Evolutionary conservation across 2,329 filamentous ascomycete genomes (phyloP).

Genomic region (Penicillium vulpinum): DNA sequence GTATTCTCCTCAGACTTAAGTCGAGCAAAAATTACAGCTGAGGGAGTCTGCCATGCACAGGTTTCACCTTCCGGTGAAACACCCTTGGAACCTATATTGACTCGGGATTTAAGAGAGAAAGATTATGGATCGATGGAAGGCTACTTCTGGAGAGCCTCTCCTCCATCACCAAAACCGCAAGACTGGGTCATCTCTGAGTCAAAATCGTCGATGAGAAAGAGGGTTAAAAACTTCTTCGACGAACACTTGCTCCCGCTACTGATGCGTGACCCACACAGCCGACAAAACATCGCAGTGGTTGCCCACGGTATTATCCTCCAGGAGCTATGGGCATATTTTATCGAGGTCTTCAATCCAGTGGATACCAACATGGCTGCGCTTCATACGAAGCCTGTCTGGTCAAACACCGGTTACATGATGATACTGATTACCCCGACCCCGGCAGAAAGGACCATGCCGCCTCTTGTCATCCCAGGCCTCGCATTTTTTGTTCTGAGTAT

Average conservation of each 20-base stretch:
- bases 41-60: slow-evolving; percentile 28
- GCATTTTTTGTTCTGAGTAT: slow-evolving; percentile 55
- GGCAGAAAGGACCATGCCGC: not conserved
- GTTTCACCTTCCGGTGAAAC: not conserved
- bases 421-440: slow-evolving; percentile 34
- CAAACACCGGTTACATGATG: slow-evolving; percentile 65
- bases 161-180: slow-evolving; percentile 18
- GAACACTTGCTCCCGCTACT: slow-evolving; percentile 62
- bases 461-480: not conserved
- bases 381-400: slow-evolving; percentile 57
- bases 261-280: slow-evolving; percentile 32
- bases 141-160: not conserved
- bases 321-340: slow-evolving; percentile 64
- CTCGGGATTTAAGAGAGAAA: slow-evolving; percentile 38
- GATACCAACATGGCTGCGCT: slow-evolving; percentile 51
- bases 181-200: slow-evolving; percentile 53
- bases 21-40: slow-evolving; percentile 61
- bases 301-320: slow-evolving; percentile 82
- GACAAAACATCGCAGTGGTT: slow-evolving; percentile 63
- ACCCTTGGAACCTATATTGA: slow-evolving; percentile 14
- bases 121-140: slow-evolving; percentile 45
- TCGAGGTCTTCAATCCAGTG: slow-evolving; percentile 54
- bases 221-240: slow-evolving; percentile 67
- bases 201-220: slow-evolving; percentile 62
- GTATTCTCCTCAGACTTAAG: slow-evolving; percentile 78